Conservation (phyloP, 768 basidiomycete species). For the Cytidiella melzeri region DNA sequence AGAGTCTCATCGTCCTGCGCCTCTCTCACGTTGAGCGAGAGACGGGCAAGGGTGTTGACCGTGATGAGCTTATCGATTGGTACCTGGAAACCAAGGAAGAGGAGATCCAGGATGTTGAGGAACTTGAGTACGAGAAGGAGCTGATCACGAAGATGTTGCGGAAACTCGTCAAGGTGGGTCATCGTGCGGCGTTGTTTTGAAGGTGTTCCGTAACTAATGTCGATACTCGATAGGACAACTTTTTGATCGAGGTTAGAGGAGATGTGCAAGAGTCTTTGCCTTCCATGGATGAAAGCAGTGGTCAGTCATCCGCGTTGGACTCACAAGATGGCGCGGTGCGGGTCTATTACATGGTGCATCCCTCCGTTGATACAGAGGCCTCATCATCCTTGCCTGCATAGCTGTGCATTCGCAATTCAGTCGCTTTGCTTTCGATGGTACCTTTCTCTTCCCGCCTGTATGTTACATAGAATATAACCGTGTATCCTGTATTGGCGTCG, state of each 20-base stretch:
- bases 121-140: constrained; percentile 87
- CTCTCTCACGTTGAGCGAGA: constrained; percentile 71
- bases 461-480: not conserved
- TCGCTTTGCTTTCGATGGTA: not conserved
- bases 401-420: not conserved
- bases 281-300: constrained; percentile 56
- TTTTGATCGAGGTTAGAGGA: constrained; percentile 75
- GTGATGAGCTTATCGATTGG: constrained; percentile 94
- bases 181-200: not conserved
- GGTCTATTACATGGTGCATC: constrained; percentile 88
- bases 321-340: constrained; percentile 49
- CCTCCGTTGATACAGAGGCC: constrained; percentile 70
- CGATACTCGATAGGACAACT: constrained; percentile 57
- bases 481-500: no score
- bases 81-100: constrained; percentile 88
- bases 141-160: constrained; percentile 83
- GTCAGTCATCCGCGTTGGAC: constrained; percentile 38
- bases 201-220: not conserved
- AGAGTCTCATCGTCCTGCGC: constrained; percentile 82
- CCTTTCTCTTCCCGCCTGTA: not conserved
- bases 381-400: constrained; percentile 28
- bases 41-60: constrained; percentile 71
- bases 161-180: constrained; percentile 82
- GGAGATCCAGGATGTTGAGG: constrained; percentile 77
- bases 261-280: constrained; percentile 77